These are phyloP conservation scores for Helichrysum umbraculigerum DNA, from an alignment of 129 eudicot genomes.

Conservation along the genomic window DNA sequence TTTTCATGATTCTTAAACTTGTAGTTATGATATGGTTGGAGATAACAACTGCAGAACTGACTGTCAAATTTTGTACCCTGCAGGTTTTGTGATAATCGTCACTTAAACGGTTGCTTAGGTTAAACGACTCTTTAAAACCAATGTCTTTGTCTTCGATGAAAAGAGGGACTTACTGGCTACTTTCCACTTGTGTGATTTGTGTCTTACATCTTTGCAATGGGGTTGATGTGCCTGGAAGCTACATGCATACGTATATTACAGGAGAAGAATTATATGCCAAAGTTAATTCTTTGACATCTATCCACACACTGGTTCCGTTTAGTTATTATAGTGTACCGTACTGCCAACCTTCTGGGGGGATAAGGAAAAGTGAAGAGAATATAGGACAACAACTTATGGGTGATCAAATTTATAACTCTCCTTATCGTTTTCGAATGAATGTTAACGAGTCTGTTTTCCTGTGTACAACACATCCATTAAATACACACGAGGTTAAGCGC, in stretches of 20 bases:
- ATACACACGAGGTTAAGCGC: slow-evolving; percentile 56
- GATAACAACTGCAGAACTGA: no score
- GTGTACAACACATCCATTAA: slow-evolving; percentile 50
- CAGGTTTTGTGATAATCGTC: no score
- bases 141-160: slow-evolving; percentile 46
- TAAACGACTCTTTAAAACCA: slow-evolving; percentile 11
- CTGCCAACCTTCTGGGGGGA: slow-evolving; percentile 51
- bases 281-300: slow-evolving; percentile 64
- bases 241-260: slow-evolving; percentile 59
- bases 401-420: slow-evolving; percentile 67
- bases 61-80: no score
- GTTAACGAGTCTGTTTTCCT: slow-evolving; percentile 51
- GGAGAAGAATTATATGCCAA: slow-evolving; percentile 49
- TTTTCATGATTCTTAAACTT: no score
- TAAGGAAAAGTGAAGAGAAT: slow-evolving; percentile 71
- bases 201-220: slow-evolving; percentile 46
- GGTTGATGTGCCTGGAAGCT: slow-evolving; percentile 58
- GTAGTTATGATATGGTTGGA: no score
- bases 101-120: no score
- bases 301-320: slow-evolving; percentile 56
- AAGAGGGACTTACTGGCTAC: slow-evolving; percentile 37
- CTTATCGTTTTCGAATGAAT: slow-evolving; percentile 67
- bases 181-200: slow-evolving; percentile 31
- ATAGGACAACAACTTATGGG: slow-evolving; percentile 68
- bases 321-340: slow-evolving; percentile 68